Conservation (phyloP, 306 rosid species). For the Ammopiptanthus mongolicus region DNA sequence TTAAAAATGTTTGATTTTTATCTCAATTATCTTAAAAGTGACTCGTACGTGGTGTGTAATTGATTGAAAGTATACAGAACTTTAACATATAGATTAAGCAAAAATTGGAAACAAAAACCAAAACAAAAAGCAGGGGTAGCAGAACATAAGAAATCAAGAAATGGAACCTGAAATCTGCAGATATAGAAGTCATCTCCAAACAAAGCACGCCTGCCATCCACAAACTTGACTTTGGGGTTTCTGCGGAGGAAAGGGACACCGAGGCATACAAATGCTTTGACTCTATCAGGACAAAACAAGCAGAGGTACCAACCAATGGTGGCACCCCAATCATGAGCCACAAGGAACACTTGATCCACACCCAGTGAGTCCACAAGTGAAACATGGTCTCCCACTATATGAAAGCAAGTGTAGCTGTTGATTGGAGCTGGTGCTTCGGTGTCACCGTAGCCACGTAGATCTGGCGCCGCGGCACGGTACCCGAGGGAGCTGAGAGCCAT, state of each 20-base stretch:
- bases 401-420: not conserved
- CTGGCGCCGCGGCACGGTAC: slow-evolving; percentile 19
- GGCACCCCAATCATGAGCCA: slow-evolving; percentile 42
- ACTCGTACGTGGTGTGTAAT: too few species aligned
- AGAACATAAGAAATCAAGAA: too few species aligned
- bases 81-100: too few species aligned
- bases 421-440: slow-evolving; percentile 3
- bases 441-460: slow-evolving; percentile 38
- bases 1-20: too few species aligned
- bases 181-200: slow-evolving; percentile 36
- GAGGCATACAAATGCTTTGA: slow-evolving; percentile 31
- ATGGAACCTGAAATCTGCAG: slow-evolving; percentile 46
- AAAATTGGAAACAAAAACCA: too few species aligned
- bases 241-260: not conserved
- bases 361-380: slow-evolving; percentile 11
- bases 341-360: slow-evolving; percentile 23
- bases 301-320: slow-evolving; percentile 23
- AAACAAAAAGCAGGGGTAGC: too few species aligned
- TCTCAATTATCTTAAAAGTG: too few species aligned
- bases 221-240: not conserved
- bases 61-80: too few species aligned
- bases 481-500: slow-evolving; percentile 23
- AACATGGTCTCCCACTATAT: slow-evolving; percentile 26
- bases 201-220: not conserved
- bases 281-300: slow-evolving; percentile 26